Evolutionary conservation across 1,284 basidiomycete genomes (phyloP), one percentile per base, ranked within the genome.

Genomic region (Trichosporon asahii): DNA sequence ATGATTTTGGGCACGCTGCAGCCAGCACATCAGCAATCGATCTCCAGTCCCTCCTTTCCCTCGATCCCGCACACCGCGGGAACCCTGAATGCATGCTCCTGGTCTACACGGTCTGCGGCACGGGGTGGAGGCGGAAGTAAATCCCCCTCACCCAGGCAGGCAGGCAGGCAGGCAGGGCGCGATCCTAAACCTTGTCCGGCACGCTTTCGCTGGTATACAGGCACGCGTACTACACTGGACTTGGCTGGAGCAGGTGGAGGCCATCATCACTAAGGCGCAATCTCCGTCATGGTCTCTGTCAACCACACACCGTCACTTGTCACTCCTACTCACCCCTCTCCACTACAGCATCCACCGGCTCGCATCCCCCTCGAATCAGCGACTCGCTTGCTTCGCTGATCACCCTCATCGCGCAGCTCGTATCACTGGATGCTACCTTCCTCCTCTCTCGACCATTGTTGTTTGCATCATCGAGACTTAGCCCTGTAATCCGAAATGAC

Each of bases 61-160:
- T 53, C 49, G 49, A 53, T 53, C 49, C 23, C 49, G n/a, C 49
- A 5, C 49, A n/a, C 3, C 7, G 49, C 49, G 21, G 21, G n/a
- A 25, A 2, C 49, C 49, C 23, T 21, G 23, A 25, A 25, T 12
- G 14, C 44, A 23, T 44, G 18, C 21, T 21, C 46, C 46, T 49
- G 46, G 40, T n/a, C n/a, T n/a, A n/a, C 40, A 23, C 6, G n/a
- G 18, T 6, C 5, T 23, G 49, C 49, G 49, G 49, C 49, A 53
- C 49, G 49, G 21, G 49, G 49, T 25, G 49, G 49, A 49, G n/a
- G 49, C 49, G 49, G 49, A 53, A 53, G 49, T 53, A 53, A 53
- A 53, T 53, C 49, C 49, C 49, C 49, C 40, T 18, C 18, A 44
- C 40, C 18, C 40, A 44, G 40, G 37, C 37, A 8, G 37, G 9